Percentiles rank a stretch among this genome's conserved stretches.
phyloP scores from a whole-genome alignment of 1,284 basidiomycete genomes.

The Papiliotrema terrestris region DNA sequence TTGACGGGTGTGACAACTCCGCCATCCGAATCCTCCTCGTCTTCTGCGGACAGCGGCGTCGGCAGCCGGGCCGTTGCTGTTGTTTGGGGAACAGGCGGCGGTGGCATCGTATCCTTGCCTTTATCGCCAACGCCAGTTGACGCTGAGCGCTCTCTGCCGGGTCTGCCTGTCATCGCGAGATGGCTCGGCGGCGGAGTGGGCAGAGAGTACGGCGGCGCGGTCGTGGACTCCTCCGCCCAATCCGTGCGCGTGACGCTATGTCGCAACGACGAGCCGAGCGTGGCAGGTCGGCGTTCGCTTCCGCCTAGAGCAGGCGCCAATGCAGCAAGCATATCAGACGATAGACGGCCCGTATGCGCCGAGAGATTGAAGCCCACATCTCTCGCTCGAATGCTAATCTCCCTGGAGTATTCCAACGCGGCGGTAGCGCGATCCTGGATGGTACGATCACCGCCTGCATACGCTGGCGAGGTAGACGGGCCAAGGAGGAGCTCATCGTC shows the following conservation, averaged over 20 bases:
- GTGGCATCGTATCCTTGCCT: conserved; percentile 18
- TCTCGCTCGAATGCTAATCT: conserved; percentile 4
- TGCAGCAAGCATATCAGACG: conserved; percentile 2
- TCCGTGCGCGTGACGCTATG: neutral
- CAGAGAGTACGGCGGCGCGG: conserved; percentile 9
- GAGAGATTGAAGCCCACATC: conserved; percentile 6
- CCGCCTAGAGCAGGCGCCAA: neutral
- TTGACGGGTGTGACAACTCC: neutral
- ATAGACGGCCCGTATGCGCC: conserved; percentile 5
- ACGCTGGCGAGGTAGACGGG: neutral
- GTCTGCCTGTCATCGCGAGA: too few species aligned
- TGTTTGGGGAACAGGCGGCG: conserved; percentile 18
- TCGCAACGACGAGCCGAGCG: neutral
- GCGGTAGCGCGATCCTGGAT: neutral
- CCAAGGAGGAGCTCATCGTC: conserved; percentile 1
- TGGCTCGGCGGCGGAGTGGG: conserved; percentile 22
- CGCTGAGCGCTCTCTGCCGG: too few species aligned
- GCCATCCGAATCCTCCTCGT: neutral
- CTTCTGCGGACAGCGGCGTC: conserved; percentile 2
- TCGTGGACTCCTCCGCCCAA: neutral
- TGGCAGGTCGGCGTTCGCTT: neutral
- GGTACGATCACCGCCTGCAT: neutral
- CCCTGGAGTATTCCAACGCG: neutral
- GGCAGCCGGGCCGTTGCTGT: neutral
- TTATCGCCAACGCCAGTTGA: too few species aligned